Percentiles rank a stretch among this genome's conserved stretches.
Evolutionary conservation across 768 basidiomycete genomes (phyloP).

Genomic region (Ephemerocybe angulata): DNA sequence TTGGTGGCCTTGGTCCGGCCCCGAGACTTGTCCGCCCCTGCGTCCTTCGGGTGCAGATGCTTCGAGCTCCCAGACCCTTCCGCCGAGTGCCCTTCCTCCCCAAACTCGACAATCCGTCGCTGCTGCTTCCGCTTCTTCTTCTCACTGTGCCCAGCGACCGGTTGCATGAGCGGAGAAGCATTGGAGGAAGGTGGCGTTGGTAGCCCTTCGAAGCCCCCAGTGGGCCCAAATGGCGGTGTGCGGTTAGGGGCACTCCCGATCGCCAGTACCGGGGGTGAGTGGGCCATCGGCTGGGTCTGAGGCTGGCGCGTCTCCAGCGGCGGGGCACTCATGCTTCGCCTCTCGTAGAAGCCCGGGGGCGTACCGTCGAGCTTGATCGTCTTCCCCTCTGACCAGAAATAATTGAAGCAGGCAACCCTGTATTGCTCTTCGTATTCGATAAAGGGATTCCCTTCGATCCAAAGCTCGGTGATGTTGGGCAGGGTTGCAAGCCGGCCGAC

Average conservation of each 20-base stretch:
- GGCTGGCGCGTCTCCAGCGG: constrained; percentile 51
- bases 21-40: constrained; percentile 11
- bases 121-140: constrained; percentile 56
- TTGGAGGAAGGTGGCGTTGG: constrained; percentile 40
- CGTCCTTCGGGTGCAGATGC: constrained; percentile 28
- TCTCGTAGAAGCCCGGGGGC: constrained; percentile 68
- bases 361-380: constrained; percentile 72
- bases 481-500: constrained; percentile 77
- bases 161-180: constrained; percentile 42
- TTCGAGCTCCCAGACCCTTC: constrained; percentile 27
- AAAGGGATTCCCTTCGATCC: constrained; percentile 84
- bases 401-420: constrained; percentile 74
- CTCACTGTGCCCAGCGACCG: constrained; percentile 31
- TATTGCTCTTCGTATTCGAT: constrained; percentile 69
- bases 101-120: constrained; percentile 78
- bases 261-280: constrained; percentile 60
- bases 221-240: constrained; percentile 15
- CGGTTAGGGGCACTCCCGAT: constrained; percentile 41
- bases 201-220: constrained; percentile 1
- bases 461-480: constrained; percentile 77
- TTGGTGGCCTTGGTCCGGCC: constrained; percentile 6
- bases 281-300: constrained; percentile 43
- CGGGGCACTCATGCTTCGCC: constrained; percentile 49
- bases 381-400: constrained; percentile 84
- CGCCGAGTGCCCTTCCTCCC: constrained; percentile 31